These are phyloP conservation scores for Anaeramoeba flamelloides DNA, from an alignment of 78 protist genomes.

Conservation along the genomic window DNA sequence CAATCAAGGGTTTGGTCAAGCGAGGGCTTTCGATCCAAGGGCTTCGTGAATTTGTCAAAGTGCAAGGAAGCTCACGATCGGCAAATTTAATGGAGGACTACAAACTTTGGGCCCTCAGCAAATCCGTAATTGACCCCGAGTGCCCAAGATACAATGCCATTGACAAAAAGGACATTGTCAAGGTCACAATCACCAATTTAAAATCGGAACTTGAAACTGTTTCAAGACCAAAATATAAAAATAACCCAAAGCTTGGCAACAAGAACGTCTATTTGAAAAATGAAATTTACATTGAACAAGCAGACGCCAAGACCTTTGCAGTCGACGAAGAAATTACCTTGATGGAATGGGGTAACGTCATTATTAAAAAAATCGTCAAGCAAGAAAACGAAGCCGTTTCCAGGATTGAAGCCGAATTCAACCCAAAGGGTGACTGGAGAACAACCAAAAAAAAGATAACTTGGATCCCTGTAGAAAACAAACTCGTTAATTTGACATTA, in stretches of 20 bases:
- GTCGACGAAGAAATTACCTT: constrained; percentile 50
- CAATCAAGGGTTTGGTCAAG: constrained; percentile 75
- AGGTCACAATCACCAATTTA: constrained; percentile 13
- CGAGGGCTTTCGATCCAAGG: constrained; percentile 82
- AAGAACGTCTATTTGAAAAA: constrained; percentile 23
- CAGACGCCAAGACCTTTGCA: constrained; percentile 37
- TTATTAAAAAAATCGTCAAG: constrained; percentile 12
- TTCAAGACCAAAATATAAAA: constrained; percentile 38
- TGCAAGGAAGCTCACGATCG: constrained; percentile 50
- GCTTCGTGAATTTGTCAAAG: constrained; percentile 46
- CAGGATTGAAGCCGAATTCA: background rate
- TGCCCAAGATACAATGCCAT: constrained; percentile 25
- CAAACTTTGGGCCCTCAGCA: constrained; percentile 80
- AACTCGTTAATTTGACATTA: constrained; percentile 23
- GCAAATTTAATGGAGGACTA: constrained; percentile 46
- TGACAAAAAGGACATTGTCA: constrained; percentile 8
- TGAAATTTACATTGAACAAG: constrained; percentile 37
- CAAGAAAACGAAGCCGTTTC: background rate
- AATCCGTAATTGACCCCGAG: constrained; percentile 63
- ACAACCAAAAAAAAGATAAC: constrained; percentile 67
- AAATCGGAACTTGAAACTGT: constrained; percentile 12
- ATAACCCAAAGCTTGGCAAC: constrained; percentile 55
- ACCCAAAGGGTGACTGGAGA: constrained; percentile 46
- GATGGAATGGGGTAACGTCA: constrained; percentile 83
- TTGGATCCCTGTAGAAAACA: constrained; percentile 51